A percentile compares a stretch with the other conserved stretches of the same genome.
Evolutionary conservation across 2,329 filamentous ascomycete genomes (phyloP).

Genomic region (Ophiocordyceps camponoti-saundersi): DNA sequence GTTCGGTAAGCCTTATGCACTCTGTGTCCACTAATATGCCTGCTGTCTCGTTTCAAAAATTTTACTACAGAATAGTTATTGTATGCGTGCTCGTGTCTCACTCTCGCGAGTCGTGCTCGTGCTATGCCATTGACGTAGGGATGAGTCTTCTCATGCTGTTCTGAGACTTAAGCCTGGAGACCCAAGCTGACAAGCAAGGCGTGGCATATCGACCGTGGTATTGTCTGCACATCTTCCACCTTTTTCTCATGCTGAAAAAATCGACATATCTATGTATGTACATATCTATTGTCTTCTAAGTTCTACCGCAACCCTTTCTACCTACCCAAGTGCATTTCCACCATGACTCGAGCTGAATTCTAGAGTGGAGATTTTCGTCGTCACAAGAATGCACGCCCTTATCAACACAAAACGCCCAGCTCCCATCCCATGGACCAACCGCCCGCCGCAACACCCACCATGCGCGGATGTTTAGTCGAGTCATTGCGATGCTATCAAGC

Average conservation of each 20-base stretch:
- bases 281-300: no score
- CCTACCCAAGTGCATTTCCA: background rate
- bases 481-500: background rate
- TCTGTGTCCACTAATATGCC: background rate
- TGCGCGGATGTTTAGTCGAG: background rate
- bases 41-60: background rate
- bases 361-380: background rate
- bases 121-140: background rate
- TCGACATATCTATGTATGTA: background rate
- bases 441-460: background rate
- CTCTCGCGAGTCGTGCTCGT: background rate
- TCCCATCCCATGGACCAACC: background rate
- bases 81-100: background rate
- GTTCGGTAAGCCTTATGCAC: background rate
- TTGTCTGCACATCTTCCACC: background rate
- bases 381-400: background rate
- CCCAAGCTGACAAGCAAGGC: background rate
- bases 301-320: background rate
- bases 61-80: background rate
- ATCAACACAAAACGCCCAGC: background rate
- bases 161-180: background rate
- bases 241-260: no score
- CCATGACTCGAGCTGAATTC: background rate
- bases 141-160: background rate
- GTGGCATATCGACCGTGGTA: background rate